These are phyloP conservation scores for Angomonas ambiguus DNA, from an alignment of 208 protist species.

Conservation along the genomic window DNA sequence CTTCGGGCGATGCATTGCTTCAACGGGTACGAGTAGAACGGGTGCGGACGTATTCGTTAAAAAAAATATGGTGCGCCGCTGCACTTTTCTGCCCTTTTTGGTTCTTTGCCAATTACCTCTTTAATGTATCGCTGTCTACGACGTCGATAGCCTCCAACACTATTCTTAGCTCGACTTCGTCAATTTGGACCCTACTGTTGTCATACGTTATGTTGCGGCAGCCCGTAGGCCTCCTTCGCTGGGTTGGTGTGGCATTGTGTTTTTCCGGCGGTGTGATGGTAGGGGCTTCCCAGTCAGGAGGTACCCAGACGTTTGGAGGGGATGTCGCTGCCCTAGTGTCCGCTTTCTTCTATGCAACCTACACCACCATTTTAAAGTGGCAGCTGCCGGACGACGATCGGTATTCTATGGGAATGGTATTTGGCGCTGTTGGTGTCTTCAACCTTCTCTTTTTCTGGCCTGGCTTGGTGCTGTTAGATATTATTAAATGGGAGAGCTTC, in stretches of 20 bases:
- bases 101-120: slow-evolving; percentile 90
- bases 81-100: slow-evolving; percentile 82
- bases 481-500: slow-evolving; percentile 60
- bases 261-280: slow-evolving; percentile 68
- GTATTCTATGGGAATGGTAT: slow-evolving; percentile 84
- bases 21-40: slow-evolving; percentile 35
- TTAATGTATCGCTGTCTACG: slow-evolving; percentile 83
- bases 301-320: slow-evolving; percentile 30
- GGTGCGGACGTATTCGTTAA: slow-evolving; percentile 56
- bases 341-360: slow-evolving; percentile 87
- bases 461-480: slow-evolving; percentile 54
- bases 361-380: slow-evolving; percentile 81
- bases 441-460: slow-evolving; percentile 80
- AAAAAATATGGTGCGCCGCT: slow-evolving; percentile 66
- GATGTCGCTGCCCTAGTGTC: slow-evolving; percentile 72
- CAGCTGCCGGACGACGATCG: slow-evolving; percentile 79
- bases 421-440: slow-evolving; percentile 79
- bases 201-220: slow-evolving; percentile 70
- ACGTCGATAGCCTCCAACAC: slow-evolving; percentile 89
- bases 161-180: slow-evolving; percentile 81
- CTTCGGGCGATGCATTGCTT: background rate
- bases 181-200: slow-evolving; percentile 82
- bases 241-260: slow-evolving; percentile 57
- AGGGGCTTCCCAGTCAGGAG: slow-evolving; percentile 30
- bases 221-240: slow-evolving; percentile 34